Base-by-base conservation (phyloP, 2,329 filamentous ascomycete genomes). In the Xylariaceae sp. region DNA sequence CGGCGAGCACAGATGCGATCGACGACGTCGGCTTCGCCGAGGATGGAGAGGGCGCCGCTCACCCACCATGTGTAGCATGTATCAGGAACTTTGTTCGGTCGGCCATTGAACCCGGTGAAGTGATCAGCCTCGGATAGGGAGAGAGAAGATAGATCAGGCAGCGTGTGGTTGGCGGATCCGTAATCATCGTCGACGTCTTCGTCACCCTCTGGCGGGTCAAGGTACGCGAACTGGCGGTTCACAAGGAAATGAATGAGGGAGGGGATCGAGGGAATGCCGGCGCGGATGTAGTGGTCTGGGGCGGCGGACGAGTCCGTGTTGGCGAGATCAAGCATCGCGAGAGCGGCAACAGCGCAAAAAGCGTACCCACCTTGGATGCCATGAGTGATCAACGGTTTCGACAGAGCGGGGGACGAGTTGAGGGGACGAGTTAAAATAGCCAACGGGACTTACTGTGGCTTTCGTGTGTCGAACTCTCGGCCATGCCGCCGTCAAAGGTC, bases 31-130 rank as follows among this genome's bases (percentile, higher is more conserved):
- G 75, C 68, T 48, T 78, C 69, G 30, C 78, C 75, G 11, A 88
- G 72, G 59, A 87, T 81, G 74, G 85, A 54, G 1, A 82, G 64
- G 1, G 90, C 82, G 2, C 82, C 90, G 4, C 79, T 78, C 0
- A 89, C 89, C 94, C 94, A 99, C 76, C 92, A 99, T 18, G 83
- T 86, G 68, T 99, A 99, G 71, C 94, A 99, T 0, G 94, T 97
- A 69, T 99, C 94, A 10, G 89, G 87, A 42, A 85, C 78, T 68
- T 99, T 99, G 72, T 96, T 96, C 65, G 82, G 84, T 44, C 94
- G 83, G 22, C 94, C 94, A 62, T 95, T 96, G 71, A 95, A 90
- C 10, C 91, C 94, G 1, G 72, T 68, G 15, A 60, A 51, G 5
- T 42, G 44, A 9, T 57, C 53, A 22, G 54, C 49, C 17, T 68